Conservation (phyloP, 2,329 filamentous ascomycete genomes). For the Claviceps fusiformis region DNA sequence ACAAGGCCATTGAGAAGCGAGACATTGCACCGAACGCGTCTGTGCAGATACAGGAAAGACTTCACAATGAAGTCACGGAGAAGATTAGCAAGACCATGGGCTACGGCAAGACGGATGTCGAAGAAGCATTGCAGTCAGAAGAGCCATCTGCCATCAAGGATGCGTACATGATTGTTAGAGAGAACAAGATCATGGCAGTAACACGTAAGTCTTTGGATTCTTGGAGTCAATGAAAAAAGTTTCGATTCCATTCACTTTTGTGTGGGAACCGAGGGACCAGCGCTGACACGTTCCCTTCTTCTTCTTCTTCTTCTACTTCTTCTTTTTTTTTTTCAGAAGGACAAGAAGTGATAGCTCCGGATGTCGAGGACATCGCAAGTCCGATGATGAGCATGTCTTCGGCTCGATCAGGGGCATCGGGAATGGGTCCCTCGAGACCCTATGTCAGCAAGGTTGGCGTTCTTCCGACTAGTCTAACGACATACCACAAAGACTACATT, state of each 20-base stretch:
- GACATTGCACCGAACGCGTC: conserved; percentile 70
- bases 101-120: conserved; percentile 86
- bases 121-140: conserved; percentile 80
- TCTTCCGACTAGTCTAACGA: conserved; percentile 77
- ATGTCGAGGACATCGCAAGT: conserved; percentile 28
- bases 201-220: conserved; percentile 68
- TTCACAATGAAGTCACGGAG: conserved; percentile 83
- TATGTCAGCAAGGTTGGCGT: conserved; percentile 81
- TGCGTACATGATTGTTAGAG: conserved; percentile 92
- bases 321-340: conserved; percentile 15
- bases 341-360: conserved; percentile 20
- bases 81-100: conserved; percentile 98
- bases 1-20: conserved; percentile 74
- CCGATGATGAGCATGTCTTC: conserved; percentile 42
- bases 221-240: too few relatives aligned
- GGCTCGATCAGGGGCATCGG: conserved; percentile 37
- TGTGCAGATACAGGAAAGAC: conserved; percentile 67
- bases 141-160: conserved; percentile 98
- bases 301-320: too few relatives aligned
- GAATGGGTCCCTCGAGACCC: conserved; percentile 34
- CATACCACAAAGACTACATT: conserved; percentile 85
- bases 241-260: too few relatives aligned
- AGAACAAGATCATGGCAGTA: conserved; percentile 93
- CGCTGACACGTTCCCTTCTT: conserved; percentile 5
- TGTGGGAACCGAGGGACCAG: conserved; percentile 1